phyloP scores from a whole-genome alignment of 2,329 filamentous ascomycete genomes.

The Bretziella fagacearum region DNA sequence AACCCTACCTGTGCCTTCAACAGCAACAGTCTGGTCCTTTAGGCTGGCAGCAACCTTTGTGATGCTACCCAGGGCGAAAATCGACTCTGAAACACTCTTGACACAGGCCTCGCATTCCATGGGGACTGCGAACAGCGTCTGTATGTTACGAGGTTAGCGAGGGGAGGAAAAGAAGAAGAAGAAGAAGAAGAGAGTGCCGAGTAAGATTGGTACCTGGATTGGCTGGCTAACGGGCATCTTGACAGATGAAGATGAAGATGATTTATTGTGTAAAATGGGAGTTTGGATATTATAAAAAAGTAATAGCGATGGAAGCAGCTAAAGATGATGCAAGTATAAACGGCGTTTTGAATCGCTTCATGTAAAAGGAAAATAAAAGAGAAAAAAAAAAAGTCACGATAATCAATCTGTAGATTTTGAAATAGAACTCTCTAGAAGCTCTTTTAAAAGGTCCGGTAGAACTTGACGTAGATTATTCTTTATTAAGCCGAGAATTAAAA shows the following conservation, averaged over 20 bases:
- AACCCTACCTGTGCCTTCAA: conserved; percentile 68
- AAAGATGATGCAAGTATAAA: conserved; percentile 1
- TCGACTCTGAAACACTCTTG: conserved; percentile 63
- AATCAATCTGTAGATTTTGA: too few species aligned
- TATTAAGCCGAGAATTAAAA: too few species aligned
- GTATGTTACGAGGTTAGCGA: conserved; percentile 1
- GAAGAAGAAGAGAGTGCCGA: neutral
- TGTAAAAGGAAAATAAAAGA: too few species aligned
- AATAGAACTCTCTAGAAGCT: too few species aligned
- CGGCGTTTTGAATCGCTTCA: neutral
- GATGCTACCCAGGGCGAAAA: conserved; percentile 65
- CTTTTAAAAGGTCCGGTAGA: too few species aligned
- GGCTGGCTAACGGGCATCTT: conserved; percentile 18
- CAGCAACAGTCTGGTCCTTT: conserved; percentile 63
- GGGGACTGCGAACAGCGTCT: conserved; percentile 91
- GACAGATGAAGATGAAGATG: neutral
- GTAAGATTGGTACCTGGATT: conserved; percentile 20
- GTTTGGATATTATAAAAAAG: neutral
- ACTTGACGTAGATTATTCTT: too few species aligned
- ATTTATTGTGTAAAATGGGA: neutral
- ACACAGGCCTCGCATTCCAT: conserved; percentile 84
- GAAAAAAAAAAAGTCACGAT: neutral
- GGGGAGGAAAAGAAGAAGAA: neutral
- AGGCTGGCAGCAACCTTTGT: conserved; percentile 68
- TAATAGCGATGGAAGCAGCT: neutral